These are phyloP conservation scores for Globisporangium cylindrosporum DNA, from an alignment of 352 stramenopile genomes.

Conservation along the genomic window DNA sequence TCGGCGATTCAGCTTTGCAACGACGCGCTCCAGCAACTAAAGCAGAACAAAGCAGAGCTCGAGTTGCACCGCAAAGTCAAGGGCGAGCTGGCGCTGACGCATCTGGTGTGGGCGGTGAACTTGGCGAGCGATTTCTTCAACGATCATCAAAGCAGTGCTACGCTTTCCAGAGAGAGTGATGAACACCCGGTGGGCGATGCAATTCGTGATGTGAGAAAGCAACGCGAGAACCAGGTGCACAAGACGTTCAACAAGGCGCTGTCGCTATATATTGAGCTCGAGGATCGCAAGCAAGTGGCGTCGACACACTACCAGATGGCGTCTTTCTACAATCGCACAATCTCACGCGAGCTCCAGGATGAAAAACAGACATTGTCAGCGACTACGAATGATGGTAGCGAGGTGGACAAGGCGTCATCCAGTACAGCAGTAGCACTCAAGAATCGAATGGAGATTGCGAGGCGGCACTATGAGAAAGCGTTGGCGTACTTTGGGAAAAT, in stretches of 20 bases:
- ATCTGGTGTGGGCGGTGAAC: constrained; percentile 78
- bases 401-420: constrained; percentile 20
- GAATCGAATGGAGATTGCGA: constrained; percentile 76
- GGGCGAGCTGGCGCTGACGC: constrained; percentile 78
- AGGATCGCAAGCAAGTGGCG: constrained; percentile 65
- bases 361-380: constrained; percentile 1
- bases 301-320: constrained; percentile 87
- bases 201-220: constrained; percentile 21
- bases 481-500: constrained; percentile 70
- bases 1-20: constrained; percentile 60
- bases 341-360: constrained; percentile 36
- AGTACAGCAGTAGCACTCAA: constrained; percentile 31
- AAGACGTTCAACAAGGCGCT: constrained; percentile 74
- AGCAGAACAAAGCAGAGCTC: constrained; percentile 60
- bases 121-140: constrained; percentile 29
- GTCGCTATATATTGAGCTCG: constrained; percentile 70
- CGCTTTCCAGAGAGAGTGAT: neutral
- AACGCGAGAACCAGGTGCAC: constrained; percentile 41
- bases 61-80: constrained; percentile 71
- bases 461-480: constrained; percentile 83
- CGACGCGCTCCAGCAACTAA: constrained; percentile 59
- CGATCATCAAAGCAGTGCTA: neutral
- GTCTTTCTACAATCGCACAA: constrained; percentile 67
- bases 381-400: neutral
- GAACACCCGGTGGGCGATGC: neutral